Conservation (phyloP, 768 basidiomycete species). For the Termitomyces sp. region DNA sequence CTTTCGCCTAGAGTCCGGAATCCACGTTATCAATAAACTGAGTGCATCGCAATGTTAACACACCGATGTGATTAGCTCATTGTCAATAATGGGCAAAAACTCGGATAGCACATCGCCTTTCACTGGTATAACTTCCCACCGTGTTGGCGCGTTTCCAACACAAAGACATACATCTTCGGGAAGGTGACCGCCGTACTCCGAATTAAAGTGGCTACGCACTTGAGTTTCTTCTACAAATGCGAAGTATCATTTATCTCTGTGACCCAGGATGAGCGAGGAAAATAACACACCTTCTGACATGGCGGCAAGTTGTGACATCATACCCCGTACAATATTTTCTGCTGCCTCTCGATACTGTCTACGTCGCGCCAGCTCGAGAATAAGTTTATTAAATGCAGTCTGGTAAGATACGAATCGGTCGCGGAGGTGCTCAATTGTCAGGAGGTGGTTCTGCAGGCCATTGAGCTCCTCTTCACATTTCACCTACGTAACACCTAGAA, state of each 20-base stretch:
- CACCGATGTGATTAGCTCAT: constrained; percentile 53
- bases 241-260: background rate
- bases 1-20: constrained; percentile 4
- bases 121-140: constrained; percentile 62
- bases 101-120: constrained; percentile 47
- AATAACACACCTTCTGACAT: constrained; percentile 57
- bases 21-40: background rate
- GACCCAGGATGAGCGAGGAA: background rate
- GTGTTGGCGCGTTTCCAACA: constrained; percentile 69
- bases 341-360: constrained; percentile 60
- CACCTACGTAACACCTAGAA: constrained; percentile 24
- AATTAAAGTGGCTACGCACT: constrained; percentile 63
- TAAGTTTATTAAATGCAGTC: constrained; percentile 65
- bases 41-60: background rate
- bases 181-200: constrained; percentile 65
- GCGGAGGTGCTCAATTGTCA: constrained; percentile 59
- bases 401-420: constrained; percentile 66
- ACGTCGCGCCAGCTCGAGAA: constrained; percentile 70
- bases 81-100: constrained; percentile 55
- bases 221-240: constrained; percentile 56
- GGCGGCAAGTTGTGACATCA: constrained; percentile 57
- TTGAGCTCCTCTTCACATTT: constrained; percentile 51
- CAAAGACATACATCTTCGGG: constrained; percentile 79
- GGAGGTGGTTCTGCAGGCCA: constrained; percentile 55
- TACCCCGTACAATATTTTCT: constrained; percentile 59